Percentiles rank a stretch among this genome's conserved stretches.
These are phyloP conservation scores for Rhexocercosporidium sp. DNA, from an alignment of 2,329 filamentous ascomycete species.

Conservation along the genomic window DNA sequence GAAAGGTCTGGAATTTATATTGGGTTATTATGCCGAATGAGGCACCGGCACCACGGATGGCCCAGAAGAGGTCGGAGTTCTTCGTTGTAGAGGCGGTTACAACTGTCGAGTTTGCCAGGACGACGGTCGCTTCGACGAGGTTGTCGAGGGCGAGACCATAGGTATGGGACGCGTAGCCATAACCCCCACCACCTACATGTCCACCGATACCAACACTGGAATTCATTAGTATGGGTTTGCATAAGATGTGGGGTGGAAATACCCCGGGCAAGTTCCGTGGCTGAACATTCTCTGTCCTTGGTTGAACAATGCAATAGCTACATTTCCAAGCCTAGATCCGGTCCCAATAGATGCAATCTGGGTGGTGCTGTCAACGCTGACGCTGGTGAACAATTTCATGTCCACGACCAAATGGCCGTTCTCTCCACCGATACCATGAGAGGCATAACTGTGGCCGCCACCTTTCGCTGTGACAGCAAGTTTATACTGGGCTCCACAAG, in stretches of 20 bases:
- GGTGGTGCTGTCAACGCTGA: conserved; percentile 52
- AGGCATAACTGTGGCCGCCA: conserved; percentile 60
- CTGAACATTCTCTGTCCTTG: conserved; percentile 45
- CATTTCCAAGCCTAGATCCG: conserved; percentile 50
- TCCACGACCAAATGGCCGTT: conserved; percentile 61
- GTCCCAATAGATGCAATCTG: conserved; percentile 44
- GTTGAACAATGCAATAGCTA: conserved; percentile 46
- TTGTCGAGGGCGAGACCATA: conserved; percentile 27
- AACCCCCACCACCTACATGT: conserved; percentile 29
- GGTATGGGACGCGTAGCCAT: conserved; percentile 30
- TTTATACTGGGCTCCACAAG: conserved; percentile 48
- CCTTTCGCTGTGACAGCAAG: conserved; percentile 55
- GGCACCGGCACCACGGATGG: conserved; percentile 42
- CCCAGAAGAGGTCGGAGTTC: conserved; percentile 56
- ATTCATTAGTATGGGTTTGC: not conserved
- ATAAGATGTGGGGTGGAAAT: not conserved
- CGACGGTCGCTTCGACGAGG: conserved; percentile 24
- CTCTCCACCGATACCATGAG: conserved; percentile 51
- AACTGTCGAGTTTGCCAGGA: conserved; percentile 27
- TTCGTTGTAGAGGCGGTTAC: conserved; percentile 46
- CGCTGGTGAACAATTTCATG: conserved; percentile 55
- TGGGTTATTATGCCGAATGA: conserved; percentile 43
- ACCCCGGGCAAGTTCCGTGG: conserved; percentile 51
- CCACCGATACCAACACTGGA: conserved; percentile 27
- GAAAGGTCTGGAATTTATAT: conserved; percentile 51